These are phyloP conservation scores for Oemleria cerasiformis DNA, from an alignment of 306 rosid species.

Conservation along the genomic window DNA sequence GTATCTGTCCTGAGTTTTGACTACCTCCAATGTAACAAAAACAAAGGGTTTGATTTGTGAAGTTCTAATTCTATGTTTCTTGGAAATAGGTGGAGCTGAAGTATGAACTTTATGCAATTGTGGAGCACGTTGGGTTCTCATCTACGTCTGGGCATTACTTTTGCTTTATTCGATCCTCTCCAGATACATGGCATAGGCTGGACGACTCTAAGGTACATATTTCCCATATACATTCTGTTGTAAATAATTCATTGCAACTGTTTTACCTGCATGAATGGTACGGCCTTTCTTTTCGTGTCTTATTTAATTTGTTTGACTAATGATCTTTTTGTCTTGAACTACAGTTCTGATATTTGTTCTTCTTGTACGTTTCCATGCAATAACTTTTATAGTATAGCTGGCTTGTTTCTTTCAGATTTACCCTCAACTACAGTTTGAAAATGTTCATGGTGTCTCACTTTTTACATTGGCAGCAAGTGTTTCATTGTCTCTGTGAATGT, in stretches of 20 bases:
- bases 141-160: constrained; percentile 80
- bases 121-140: constrained; percentile 71
- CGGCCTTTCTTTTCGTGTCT: neutral
- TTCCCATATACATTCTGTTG: neutral
- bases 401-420: neutral
- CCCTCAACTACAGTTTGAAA: neutral
- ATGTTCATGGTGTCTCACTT: too few species aligned
- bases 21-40: neutral
- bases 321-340: neutral
- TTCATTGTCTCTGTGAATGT: too few species aligned
- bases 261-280: neutral
- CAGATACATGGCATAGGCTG: constrained; percentile 70
- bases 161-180: constrained; percentile 72
- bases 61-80: constrained; percentile 11
- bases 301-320: neutral
- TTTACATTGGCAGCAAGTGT: too few species aligned
- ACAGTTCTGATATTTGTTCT: neutral
- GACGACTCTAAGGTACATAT: constrained; percentile 73
- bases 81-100: constrained; percentile 49
- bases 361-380: neutral
- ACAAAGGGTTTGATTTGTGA: constrained; percentile 7
- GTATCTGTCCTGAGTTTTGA: neutral
- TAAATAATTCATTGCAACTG: neutral
- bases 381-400: neutral
- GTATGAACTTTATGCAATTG: constrained; percentile 79